Conservation (phyloP, 352 stramenopile genomes). For the Globisporangium megalacanthum region DNA sequence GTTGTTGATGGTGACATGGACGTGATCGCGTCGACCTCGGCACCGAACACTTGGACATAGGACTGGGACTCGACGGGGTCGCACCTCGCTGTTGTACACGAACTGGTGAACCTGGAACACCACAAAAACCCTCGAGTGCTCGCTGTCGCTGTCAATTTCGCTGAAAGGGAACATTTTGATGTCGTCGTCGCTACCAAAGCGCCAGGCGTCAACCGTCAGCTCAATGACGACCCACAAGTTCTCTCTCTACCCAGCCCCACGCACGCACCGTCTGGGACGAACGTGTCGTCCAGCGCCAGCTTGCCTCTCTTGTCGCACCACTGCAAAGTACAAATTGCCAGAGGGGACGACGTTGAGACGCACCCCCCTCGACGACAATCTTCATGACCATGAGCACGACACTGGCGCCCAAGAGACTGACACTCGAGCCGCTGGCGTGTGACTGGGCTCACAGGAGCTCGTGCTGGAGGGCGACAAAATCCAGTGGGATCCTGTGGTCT, state of each 20-base stretch:
- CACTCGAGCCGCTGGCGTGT: conserved; percentile 35
- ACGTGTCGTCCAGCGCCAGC: conserved; percentile 54
- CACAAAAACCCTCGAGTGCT: conserved; percentile 27
- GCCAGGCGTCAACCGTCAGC: conserved; percentile 24
- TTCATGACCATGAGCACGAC: conserved; percentile 65
- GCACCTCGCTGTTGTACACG: conserved; percentile 36
- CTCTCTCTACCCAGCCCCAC: neutral
- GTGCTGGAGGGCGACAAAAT: conserved; percentile 34
- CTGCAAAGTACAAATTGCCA: conserved; percentile 57
- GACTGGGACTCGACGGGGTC: conserved; percentile 37
- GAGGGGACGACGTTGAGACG: conserved; percentile 57
- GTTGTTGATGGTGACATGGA: conserved; percentile 1
- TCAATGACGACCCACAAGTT: neutral
- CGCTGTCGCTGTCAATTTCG: conserved; percentile 11
- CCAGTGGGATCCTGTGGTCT: conserved; percentile 46
- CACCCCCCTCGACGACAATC: conserved; percentile 52
- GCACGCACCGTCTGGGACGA: conserved; percentile 42
- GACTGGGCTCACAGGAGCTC: conserved; percentile 66
- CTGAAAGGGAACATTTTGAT: neutral
- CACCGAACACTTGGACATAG: conserved; percentile 50
- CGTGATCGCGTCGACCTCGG: conserved; percentile 31
- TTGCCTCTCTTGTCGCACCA: conserved; percentile 50
- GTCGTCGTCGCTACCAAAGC: conserved; percentile 31
- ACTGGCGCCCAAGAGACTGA: conserved; percentile 23
- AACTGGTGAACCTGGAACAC: conserved; percentile 70